Percentiles rank a stretch among this genome's conserved stretches.
Conservation (phyloP, 2,329 filamentous ascomycete genomes). For the Penicillium italicum region DNA sequence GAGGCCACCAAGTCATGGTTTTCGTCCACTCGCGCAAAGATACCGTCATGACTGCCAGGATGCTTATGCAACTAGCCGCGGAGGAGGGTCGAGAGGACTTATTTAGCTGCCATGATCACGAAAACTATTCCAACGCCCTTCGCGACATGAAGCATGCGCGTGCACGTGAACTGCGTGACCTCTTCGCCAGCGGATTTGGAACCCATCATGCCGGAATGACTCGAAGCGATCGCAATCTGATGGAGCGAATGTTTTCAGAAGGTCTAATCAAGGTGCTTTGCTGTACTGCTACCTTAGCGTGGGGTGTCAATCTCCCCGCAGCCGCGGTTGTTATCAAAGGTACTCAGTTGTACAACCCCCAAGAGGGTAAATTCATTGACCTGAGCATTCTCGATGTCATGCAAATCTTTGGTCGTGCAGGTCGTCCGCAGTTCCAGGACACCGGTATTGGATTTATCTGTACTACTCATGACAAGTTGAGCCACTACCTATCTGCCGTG, state of each 20-base stretch:
- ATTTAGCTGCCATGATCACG: slow-evolving; percentile 76
- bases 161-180: slow-evolving; percentile 80
- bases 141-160: slow-evolving; percentile 82
- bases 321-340: slow-evolving; percentile 98
- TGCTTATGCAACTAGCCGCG: slow-evolving; percentile 78
- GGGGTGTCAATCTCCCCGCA: slow-evolving; percentile 97
- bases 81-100: slow-evolving; percentile 76
- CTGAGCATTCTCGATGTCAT: slow-evolving; percentile 93
- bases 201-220: slow-evolving; percentile 98
- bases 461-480: slow-evolving; percentile 87
- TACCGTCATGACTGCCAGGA: slow-evolving; percentile 81
- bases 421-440: slow-evolving; percentile 95
- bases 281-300: slow-evolving; percentile 95
- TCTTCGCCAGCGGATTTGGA: slow-evolving; percentile 85
- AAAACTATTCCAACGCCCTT: slow-evolving; percentile 73
- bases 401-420: slow-evolving; percentile 97
- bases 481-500: slow-evolving; percentile 87
- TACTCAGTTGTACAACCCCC: slow-evolving; percentile 92
- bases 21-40: slow-evolving; percentile 98
- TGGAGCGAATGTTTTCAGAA: slow-evolving; percentile 85
- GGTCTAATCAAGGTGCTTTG: slow-evolving; percentile 96
- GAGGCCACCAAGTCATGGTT: slow-evolving; percentile 97
- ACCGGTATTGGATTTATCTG: slow-evolving; percentile 98
- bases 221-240: slow-evolving; percentile 87
- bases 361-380: slow-evolving; percentile 95